Percentiles rank a stretch among this genome's conserved stretches.
Evolutionary conservation across 441 rosid genomes (phyloP).

Genomic region (Pelargonium australe): DNA sequence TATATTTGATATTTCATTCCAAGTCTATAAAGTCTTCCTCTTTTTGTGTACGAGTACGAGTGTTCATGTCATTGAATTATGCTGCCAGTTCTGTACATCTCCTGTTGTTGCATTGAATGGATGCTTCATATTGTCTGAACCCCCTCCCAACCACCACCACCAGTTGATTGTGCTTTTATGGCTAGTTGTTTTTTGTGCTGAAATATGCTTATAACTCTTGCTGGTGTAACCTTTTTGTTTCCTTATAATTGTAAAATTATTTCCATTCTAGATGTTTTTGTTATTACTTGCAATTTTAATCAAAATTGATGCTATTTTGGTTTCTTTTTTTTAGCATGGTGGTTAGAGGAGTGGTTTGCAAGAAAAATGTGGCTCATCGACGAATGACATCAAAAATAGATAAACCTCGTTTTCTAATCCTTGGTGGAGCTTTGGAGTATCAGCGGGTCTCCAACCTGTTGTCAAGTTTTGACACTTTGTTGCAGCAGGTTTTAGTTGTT

Average conservation of each 20-base stretch:
- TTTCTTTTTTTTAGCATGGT: conserved; percentile 58
- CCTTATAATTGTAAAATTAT: conserved; percentile 3
- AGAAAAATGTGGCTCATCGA: conserved; percentile 95
- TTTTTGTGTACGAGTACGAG: neutral
- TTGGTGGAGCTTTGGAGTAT: conserved; percentile 95
- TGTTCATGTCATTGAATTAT: neutral
- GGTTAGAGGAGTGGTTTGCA: conserved; percentile 93
- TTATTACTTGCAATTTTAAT: conserved; percentile 1
- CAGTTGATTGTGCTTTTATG: neutral
- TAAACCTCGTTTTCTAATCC: conserved; percentile 79
- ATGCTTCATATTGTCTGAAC: conserved; percentile 7
- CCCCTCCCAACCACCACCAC: neutral
- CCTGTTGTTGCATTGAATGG: conserved; percentile 12
- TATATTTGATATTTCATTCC: neutral
- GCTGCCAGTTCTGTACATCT: conserved; percentile 7
- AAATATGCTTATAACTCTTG: conserved; percentile 16
- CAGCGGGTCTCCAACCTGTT: conserved; percentile 87
- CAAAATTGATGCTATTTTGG: conserved; percentile 15
- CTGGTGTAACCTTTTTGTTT: neutral
- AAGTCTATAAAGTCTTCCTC: neutral
- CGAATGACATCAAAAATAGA: conserved; percentile 86
- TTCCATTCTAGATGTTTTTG: neutral
- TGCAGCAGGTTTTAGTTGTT: conserved; percentile 75
- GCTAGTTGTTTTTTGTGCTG: conserved; percentile 2
- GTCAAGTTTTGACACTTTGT: conserved; percentile 88